phyloP scores from a whole-genome alignment of 2,329 filamentous ascomycete species.

The Tolypocladium capitatum region DNA sequence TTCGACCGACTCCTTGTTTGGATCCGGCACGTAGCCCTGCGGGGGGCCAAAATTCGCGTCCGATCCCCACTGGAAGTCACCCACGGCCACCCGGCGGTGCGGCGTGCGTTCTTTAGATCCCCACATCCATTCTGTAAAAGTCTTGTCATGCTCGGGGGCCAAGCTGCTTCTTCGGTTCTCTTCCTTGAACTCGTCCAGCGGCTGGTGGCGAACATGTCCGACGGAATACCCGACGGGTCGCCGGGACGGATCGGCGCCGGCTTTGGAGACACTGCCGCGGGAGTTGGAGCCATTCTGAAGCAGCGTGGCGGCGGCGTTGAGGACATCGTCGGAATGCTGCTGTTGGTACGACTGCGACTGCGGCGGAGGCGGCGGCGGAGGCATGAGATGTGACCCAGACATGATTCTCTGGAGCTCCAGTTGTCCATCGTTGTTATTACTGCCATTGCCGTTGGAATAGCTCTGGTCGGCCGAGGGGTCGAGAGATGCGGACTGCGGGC shows the following conservation, averaged over 20 bases:
- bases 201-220: slow-evolving; percentile 28
- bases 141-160: slow-evolving; percentile 18
- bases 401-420: slow-evolving; percentile 6
- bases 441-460: slow-evolving; percentile 3
- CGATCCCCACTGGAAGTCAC: slow-evolving; percentile 53
- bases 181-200: slow-evolving; percentile 27
- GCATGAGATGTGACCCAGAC: slow-evolving; percentile 19
- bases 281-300: slow-evolving; percentile 27
- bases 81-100: slow-evolving; percentile 21
- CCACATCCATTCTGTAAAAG: slow-evolving; percentile 30
- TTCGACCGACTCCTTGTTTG: slow-evolving; percentile 44
- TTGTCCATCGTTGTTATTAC: slow-evolving; percentile 3
- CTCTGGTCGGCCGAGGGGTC: slow-evolving; percentile 7
- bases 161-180: slow-evolving; percentile 21
- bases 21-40: slow-evolving; percentile 45
- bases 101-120: slow-evolving; percentile 15
- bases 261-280: slow-evolving; percentile 11
- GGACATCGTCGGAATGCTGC: slow-evolving; percentile 37
- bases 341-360: slow-evolving; percentile 9
- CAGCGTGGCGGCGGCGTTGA: slow-evolving; percentile 40
- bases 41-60: slow-evolving; percentile 48
- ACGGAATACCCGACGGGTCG: slow-evolving; percentile 20
- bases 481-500: slow-evolving; percentile 29
- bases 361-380: slow-evolving; percentile 19
- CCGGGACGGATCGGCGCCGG: slow-evolving; percentile 12